Conservation (phyloP, 345 rosid genomes). For the Linum tenue region DNA sequence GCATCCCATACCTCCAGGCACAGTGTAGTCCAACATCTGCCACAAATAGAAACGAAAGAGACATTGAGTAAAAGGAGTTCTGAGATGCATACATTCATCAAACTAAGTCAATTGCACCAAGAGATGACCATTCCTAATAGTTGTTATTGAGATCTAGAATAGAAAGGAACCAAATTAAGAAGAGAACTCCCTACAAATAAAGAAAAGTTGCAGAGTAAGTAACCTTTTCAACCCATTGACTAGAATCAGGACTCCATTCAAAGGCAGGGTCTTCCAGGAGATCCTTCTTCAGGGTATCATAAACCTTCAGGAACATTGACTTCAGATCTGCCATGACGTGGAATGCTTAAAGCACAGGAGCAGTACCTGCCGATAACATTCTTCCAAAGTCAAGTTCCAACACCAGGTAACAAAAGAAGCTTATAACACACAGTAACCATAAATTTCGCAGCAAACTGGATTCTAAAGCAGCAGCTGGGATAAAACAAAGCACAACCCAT, state of each 20-base stretch:
- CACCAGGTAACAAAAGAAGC: no score
- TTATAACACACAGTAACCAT: no score
- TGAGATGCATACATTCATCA: neutral
- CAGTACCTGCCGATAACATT: no score
- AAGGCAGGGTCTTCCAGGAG: neutral
- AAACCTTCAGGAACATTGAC: neutral
- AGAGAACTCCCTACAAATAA: no score
- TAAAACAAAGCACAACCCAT: no score
- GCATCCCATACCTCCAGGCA: constrained; percentile 58
- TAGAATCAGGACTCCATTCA: neutral
- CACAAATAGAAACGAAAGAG: constrained; percentile 7
- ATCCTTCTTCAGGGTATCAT: neutral
- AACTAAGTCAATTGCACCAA: neutral
- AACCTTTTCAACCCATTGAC: neutral
- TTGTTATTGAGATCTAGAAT: neutral
- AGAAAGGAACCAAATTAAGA: neutral
- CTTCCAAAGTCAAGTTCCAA: no score
- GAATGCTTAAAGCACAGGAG: no score
- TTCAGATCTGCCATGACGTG: neutral
- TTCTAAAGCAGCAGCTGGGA: no score
- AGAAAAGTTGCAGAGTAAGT: neutral
- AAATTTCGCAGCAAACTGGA: no score
- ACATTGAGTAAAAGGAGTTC: neutral
- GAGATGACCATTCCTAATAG: no score
- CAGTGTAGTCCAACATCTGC: constrained; percentile 93